A percentile compares a stretch with the other conserved stretches of the same genome.
These are phyloP conservation scores for Leccinum fuscescens DNA, from an alignment of 1,284 basidiomycete species.

Conservation along the genomic window DNA sequence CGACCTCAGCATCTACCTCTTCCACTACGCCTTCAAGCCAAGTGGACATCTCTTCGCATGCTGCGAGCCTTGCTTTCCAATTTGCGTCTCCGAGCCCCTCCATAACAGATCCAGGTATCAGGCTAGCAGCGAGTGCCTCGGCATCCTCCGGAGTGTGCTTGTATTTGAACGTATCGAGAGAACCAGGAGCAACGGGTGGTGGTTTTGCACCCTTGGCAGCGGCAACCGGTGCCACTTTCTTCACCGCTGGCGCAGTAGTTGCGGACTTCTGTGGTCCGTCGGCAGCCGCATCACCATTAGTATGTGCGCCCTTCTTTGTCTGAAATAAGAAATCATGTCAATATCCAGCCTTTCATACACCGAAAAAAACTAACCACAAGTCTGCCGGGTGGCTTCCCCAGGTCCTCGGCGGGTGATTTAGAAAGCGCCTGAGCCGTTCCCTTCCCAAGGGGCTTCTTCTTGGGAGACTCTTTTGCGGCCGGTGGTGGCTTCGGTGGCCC, in stretches of 20 bases:
- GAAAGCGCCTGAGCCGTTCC: constrained; percentile 30
- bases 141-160: constrained; percentile 93
- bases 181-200: constrained; percentile 45
- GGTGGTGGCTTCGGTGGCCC: constrained; percentile 43
- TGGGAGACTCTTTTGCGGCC: constrained; percentile 41
- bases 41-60: constrained; percentile 79
- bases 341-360: constrained; percentile 2
- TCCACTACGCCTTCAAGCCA: no score
- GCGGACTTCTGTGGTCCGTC: constrained; percentile 30
- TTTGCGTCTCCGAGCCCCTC: constrained; percentile 80
- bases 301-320: constrained; percentile 54
- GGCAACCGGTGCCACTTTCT: constrained; percentile 44
- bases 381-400: constrained; percentile 51
- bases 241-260: constrained; percentile 39
- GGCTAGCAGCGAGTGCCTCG: constrained; percentile 72
- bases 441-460: constrained; percentile 43
- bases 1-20: no score
- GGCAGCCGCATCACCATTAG: constrained; percentile 28
- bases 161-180: constrained; percentile 86
- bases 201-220: constrained; percentile 53
- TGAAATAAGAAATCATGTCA: constrained; percentile 25
- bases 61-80: constrained; percentile 92
- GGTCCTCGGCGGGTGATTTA: constrained; percentile 13
- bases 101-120: constrained; percentile 73
- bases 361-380: constrained; percentile 38